A percentile compares a stretch with the other conserved stretches of the same genome.
Conservation (phyloP, 169 alveolate species). For the Plasmodium malariae region DNA sequence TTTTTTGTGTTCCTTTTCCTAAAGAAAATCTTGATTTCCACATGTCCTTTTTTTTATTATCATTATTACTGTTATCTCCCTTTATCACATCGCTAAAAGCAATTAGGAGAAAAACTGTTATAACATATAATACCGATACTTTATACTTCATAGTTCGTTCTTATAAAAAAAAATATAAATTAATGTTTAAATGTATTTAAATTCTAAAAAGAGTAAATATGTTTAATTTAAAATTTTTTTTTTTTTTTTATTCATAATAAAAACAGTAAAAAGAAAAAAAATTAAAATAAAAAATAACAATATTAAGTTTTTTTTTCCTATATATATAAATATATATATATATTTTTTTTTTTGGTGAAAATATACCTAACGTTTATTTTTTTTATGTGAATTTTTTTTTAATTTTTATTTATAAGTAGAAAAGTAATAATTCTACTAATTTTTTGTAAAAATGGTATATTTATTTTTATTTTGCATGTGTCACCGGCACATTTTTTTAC, state of each 20-base stretch:
- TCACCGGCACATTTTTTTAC: too few relatives aligned
- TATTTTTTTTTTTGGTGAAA: too few relatives aligned
- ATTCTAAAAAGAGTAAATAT: neutral
- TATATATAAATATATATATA: too few relatives aligned
- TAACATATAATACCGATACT: constrained; percentile 25
- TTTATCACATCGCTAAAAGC: constrained; percentile 24
- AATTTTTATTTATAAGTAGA: too few relatives aligned
- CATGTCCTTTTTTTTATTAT: constrained; percentile 17
- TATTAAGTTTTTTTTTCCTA: neutral
- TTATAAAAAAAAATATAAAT: constrained; percentile 1
- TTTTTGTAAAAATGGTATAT: too few relatives aligned
- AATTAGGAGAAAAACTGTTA: constrained; percentile 27
- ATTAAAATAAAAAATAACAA: too few relatives aligned
- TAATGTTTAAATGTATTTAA: neutral
- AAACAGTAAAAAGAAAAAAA: too few relatives aligned
- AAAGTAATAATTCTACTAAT: too few relatives aligned
- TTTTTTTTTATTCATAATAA: neutral
- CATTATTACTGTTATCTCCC: constrained; percentile 36
- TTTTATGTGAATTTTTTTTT: too few relatives aligned
- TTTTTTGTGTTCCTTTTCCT: constrained; percentile 22
- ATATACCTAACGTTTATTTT: too few relatives aligned
- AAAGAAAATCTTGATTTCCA: constrained; percentile 55
- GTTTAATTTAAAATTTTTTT: neutral
- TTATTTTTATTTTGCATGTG: too few relatives aligned
- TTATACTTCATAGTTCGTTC: constrained; percentile 13